Evolutionary conservation across 2,329 filamentous ascomycete species (phyloP).

Genomic region (Calonectria pauciramosa): DNA sequence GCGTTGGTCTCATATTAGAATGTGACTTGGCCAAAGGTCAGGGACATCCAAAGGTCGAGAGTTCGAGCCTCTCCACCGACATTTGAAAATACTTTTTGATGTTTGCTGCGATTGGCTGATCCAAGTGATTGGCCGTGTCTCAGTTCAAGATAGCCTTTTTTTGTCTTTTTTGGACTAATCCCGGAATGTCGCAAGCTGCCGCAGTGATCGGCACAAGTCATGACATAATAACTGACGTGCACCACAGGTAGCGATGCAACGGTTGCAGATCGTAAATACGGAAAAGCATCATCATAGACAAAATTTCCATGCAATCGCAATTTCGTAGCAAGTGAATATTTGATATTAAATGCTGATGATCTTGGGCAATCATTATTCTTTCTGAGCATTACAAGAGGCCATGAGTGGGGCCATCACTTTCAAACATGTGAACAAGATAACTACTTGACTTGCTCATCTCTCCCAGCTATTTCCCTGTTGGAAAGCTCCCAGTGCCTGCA

Average conservation of each 20-base stretch:
- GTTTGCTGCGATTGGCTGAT: neutral
- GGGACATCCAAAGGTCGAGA: conserved; percentile 11
- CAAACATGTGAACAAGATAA: neutral
- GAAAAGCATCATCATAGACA: neutral
- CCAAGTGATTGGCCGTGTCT: neutral
- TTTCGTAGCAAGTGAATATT: neutral
- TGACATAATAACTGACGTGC: neutral
- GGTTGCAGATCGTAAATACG: neutral
- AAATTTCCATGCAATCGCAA: neutral
- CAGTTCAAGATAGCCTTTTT: neutral
- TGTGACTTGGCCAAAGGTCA: conserved; percentile 7
- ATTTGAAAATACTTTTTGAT: neutral
- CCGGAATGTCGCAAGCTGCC: neutral
- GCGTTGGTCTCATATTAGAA: conserved; percentile 8
- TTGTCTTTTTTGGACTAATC: neutral
- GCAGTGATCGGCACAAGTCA: neutral
- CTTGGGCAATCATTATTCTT: neutral
- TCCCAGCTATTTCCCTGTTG: neutral
- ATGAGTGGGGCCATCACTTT: neutral
- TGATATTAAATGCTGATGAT: neutral
- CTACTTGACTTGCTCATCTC: neutral
- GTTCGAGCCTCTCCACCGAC: conserved; percentile 13
- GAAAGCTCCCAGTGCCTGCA: neutral
- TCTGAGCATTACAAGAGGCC: neutral
- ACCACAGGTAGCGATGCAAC: neutral